phyloP scores from a whole-genome alignment of 495 filamentous ascomycete genomes.

The Xylaria telfairii region DNA sequence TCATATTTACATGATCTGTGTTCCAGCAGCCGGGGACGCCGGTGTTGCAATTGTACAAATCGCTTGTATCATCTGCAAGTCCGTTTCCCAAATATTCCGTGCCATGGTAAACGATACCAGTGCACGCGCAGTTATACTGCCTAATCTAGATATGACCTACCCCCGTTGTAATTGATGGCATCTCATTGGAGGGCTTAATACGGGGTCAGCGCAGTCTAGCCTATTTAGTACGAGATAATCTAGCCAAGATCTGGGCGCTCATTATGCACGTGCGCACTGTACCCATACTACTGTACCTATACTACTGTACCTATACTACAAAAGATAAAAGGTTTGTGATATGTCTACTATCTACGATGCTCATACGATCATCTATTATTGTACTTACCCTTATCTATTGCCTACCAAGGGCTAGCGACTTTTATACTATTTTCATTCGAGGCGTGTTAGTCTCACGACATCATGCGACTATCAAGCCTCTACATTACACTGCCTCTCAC shows the following conservation, averaged over 20 bases:
- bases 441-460: neutral
- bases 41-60: constrained; percentile 1
- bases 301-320: neutral
- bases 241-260: neutral
- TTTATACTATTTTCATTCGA: neutral
- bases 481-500: no score
- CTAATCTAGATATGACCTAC: neutral
- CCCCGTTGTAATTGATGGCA: neutral
- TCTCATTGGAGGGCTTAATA: neutral
- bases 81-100: neutral
- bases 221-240: neutral
- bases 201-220: neutral
- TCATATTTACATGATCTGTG: no score
- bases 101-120: neutral
- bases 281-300: no score
- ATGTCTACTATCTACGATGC: no score
- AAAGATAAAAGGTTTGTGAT: neutral
- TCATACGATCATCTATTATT: no score
- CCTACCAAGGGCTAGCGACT: neutral
- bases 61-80: neutral
- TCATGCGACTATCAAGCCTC: neutral
- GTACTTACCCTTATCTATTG: no score
- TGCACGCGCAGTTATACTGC: no score
- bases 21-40: neutral
- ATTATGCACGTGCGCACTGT: no score